Evolutionary conservation across 2,329 filamentous ascomycete species (phyloP).

Genomic region (Exophiala xenobiotica): DNA sequence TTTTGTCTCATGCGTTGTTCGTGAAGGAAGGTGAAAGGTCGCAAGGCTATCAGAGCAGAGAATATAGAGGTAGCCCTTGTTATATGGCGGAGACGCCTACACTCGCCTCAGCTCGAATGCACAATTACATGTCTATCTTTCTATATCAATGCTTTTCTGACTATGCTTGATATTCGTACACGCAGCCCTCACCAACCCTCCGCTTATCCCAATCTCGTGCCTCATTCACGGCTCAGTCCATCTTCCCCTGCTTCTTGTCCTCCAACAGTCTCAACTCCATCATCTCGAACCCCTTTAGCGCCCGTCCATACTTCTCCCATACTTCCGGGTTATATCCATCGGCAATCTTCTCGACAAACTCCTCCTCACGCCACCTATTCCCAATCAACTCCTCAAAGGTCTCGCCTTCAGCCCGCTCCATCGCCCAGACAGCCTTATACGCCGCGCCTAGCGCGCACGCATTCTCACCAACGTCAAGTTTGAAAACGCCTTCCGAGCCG

Average conservation of each 20-base stretch:
- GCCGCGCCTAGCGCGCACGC: conserved; percentile 91
- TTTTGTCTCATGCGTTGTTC: too few relatives aligned
- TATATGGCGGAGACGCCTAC: too few relatives aligned
- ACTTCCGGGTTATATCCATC: conserved; percentile 73
- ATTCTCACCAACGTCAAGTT: conserved; percentile 90
- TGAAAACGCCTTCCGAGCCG: conserved; percentile 84
- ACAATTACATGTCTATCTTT: too few relatives aligned
- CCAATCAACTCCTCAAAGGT: conserved; percentile 88
- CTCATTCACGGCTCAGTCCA: not conserved
- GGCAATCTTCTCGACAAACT: conserved; percentile 77
- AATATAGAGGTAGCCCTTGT: too few relatives aligned
- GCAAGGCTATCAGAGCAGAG: too few relatives aligned
- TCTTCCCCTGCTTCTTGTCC: conserved; percentile 6
- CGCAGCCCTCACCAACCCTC: too few relatives aligned
- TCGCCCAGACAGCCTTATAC: conserved; percentile 93
- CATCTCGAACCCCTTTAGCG: conserved; percentile 71
- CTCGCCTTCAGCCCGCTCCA: conserved; percentile 66
- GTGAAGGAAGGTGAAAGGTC: too few relatives aligned
- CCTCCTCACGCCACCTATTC: conserved; percentile 78
- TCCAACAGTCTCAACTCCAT: conserved; percentile 68
- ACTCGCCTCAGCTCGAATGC: too few relatives aligned
- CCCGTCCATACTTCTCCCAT: conserved; percentile 75
- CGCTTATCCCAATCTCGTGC: too few relatives aligned
- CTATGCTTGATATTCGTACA: too few relatives aligned
- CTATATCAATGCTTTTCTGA: too few relatives aligned